Base-by-base conservation (phyloP, 2,329 filamentous ascomycete species). In the Aspergillus amoenus region DNA sequence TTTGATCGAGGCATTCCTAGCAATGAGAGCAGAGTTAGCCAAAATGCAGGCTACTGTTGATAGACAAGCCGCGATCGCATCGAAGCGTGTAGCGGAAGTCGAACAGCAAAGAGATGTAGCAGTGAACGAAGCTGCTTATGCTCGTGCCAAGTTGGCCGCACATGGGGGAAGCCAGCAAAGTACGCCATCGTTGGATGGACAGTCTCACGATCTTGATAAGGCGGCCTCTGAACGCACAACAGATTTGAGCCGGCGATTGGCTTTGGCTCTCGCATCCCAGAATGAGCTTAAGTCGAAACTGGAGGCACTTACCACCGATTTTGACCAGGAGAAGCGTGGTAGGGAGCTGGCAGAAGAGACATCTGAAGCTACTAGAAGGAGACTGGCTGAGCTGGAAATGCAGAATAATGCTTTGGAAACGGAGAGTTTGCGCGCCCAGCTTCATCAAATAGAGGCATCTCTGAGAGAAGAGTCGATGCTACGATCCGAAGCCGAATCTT, bases 51-150 rank as follows among this genome's bases (percentile, higher is more conserved):
- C 81, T 13, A 91, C 92, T 0, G 90, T 99, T 49, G 93, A 97
- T 65, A 87, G 91, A 64, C 94, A 97, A 76, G 90, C 92, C 12
- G 81, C 91, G 7, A 79, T 91, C 55, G 93, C 94, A 8, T 91
- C 93, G 0, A 93, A 89, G 72, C 87, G 93, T 60, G 93, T 99
- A 60, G 93, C 93, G 2, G 93, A 97, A 71, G 89, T 95, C 1
- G 94, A 99, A 72, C 93, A 90, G 70, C 94, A 99, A 77, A 85
- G 95, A 50, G 94, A 99, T 74, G 87, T 89, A 41, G 94, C 94
- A n/a, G 88, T 99, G 53, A 90, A 88, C 66, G 95, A 99, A 76
- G 94, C 94, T 1, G 89, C 94, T 0, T 97, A 97, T 74, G 91
- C 93, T 34, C 96, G 95, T 70, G 92, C 95, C 3, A 97, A 91